These are phyloP conservation scores for Pontederia paniculata DNA, from an alignment of 176 grass and related monocot species.

Conservation along the genomic window DNA sequence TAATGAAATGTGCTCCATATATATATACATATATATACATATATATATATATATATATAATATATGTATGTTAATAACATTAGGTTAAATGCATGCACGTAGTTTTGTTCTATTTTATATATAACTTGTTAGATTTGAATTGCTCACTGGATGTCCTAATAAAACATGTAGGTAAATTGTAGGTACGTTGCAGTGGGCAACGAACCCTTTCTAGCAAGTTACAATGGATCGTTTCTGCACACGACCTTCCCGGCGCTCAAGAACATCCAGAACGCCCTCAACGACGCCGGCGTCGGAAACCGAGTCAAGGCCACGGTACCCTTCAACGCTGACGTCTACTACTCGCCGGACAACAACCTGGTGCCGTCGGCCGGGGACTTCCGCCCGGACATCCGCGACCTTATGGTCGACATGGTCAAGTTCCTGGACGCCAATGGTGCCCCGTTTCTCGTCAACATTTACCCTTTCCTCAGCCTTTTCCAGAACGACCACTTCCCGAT, in stretches of 20 bases:
- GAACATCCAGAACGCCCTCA: slow-evolving; percentile 7
- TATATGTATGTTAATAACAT: no score
- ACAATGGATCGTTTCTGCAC: slow-evolving; percentile 8
- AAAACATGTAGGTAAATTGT: background rate
- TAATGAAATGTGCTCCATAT: no score
- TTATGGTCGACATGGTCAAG: background rate
- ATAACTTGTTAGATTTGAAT: background rate
- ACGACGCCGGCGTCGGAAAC: background rate
- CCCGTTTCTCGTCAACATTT: slow-evolving; percentile 5
- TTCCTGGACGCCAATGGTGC: background rate
- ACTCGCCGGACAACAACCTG: slow-evolving; percentile 2
- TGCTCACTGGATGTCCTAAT: background rate
- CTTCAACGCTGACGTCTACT: slow-evolving; percentile 3
- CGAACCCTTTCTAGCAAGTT: background rate
- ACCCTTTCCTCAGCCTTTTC: slow-evolving; percentile 6
- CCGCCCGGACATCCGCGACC: background rate
- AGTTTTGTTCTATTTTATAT: background rate
- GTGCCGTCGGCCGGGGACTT: slow-evolving; percentile 1
- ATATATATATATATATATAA: no score
- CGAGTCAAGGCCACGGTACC: slow-evolving; percentile 2
- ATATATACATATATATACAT: no score
- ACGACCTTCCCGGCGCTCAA: slow-evolving; percentile 7
- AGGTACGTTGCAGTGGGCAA: slow-evolving; percentile 4
- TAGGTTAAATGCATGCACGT: no score
- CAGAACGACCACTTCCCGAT: slow-evolving; percentile 1